phyloP scores from a whole-genome alignment of 345 rosid species.

The Lagerstroemia speciosa region DNA sequence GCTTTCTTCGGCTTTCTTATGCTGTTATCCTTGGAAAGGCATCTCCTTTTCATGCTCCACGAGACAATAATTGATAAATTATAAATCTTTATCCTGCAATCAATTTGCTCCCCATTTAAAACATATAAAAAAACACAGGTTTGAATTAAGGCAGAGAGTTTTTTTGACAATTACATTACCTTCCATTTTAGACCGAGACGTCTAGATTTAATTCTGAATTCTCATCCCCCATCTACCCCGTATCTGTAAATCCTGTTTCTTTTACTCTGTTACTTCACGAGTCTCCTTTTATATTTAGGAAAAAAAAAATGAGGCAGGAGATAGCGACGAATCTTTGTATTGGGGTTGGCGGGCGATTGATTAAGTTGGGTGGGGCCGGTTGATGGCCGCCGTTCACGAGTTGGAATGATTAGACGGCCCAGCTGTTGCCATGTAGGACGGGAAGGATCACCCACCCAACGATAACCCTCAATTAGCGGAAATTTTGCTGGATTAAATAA shows the following conservation, averaged over 20 bases:
- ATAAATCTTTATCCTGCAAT: too few species aligned
- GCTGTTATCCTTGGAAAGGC: slow-evolving; percentile 14
- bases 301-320: background rate
- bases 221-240: too few species aligned
- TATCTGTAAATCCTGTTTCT: too few species aligned
- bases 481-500: too few species aligned
- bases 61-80: background rate
- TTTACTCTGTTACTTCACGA: too few species aligned
- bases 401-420: slow-evolving; percentile 8
- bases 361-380: slow-evolving; percentile 3
- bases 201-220: too few species aligned
- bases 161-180: too few species aligned
- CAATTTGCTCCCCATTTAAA: too few species aligned
- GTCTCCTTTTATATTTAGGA: too few species aligned
- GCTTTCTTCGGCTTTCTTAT: background rate
- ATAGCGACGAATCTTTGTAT: background rate
- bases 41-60: slow-evolving; percentile 12
- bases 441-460: background rate
- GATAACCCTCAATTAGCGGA: background rate
- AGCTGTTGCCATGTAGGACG: slow-evolving; percentile 22
- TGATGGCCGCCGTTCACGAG: slow-evolving; percentile 6
- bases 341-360: background rate
- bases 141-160: background rate
- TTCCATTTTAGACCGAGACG: too few species aligned
- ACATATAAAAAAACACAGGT: too few species aligned